phyloP scores from a whole-genome alignment of 306 rosid genomes.

The Mucuna pruriens region DNA sequence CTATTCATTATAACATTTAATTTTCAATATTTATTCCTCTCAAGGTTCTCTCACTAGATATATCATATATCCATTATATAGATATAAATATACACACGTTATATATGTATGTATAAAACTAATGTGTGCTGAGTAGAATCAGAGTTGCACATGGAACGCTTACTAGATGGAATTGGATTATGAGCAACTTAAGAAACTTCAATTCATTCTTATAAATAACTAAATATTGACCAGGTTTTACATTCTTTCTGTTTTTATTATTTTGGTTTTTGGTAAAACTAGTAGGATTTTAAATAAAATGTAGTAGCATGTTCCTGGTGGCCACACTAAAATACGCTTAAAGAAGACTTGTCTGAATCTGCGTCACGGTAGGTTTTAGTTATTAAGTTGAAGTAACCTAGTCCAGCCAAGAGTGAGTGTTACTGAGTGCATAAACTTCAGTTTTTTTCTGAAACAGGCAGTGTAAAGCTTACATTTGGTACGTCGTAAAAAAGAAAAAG shows the following conservation, averaged over 20 bases:
- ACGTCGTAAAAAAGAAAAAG: neutral
- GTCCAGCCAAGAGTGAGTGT: neutral
- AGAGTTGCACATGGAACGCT: neutral
- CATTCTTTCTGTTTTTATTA: neutral
- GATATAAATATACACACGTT: neutral
- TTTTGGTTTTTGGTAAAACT: neutral
- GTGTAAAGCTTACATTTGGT: neutral
- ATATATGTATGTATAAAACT: neutral
- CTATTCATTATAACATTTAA: neutral
- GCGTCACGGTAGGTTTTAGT: neutral
- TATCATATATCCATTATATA: too few species aligned
- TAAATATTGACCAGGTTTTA: neutral
- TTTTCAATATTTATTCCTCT: neutral
- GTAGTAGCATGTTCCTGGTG: neutral
- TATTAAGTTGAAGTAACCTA: neutral
- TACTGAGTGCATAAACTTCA: neutral
- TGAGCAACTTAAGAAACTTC: neutral
- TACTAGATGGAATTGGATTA: neutral
- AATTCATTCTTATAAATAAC: neutral
- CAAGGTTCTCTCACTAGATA: neutral
- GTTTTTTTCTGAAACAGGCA: neutral
- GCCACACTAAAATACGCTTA: neutral
- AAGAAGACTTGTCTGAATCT: conserved; percentile 3
- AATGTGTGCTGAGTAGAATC: neutral
- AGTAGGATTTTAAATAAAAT: neutral